These are phyloP conservation scores for Metschnikowia sp. DNA, from an alignment of 805 yeast species.

Conservation along the genomic window DNA sequence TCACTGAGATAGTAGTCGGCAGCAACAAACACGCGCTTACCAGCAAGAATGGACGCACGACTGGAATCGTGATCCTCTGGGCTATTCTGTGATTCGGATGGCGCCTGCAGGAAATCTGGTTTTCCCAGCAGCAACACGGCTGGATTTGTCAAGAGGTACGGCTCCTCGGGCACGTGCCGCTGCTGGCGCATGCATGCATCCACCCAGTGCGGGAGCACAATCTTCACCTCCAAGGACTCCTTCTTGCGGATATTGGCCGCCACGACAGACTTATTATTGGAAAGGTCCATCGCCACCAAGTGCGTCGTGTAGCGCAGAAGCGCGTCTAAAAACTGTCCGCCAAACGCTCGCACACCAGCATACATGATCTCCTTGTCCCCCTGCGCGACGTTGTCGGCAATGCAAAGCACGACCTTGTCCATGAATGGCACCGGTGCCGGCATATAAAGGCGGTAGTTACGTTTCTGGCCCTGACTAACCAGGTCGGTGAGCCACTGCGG, in stretches of 20 bases:
- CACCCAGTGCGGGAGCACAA: constrained; percentile 80
- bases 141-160: constrained; percentile 42
- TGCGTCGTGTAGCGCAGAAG: constrained; percentile 77
- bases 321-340: constrained; percentile 66
- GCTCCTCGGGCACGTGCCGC: constrained; percentile 47
- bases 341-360: constrained; percentile 67
- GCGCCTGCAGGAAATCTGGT: constrained; percentile 7
- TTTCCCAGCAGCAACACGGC: constrained; percentile 21
- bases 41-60: constrained; percentile 31
- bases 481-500: constrained; percentile 60
- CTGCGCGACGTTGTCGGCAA: constrained; percentile 51
- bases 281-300: constrained; percentile 53
- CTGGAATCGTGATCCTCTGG: neutral
- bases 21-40: constrained; percentile 49
- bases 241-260: constrained; percentile 40
- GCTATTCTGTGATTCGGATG: neutral
- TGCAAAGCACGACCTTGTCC: constrained; percentile 57
- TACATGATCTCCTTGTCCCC: constrained; percentile 66
- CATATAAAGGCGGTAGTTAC: constrained; percentile 56
- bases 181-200: constrained; percentile 61
- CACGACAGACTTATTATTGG: constrained; percentile 56
- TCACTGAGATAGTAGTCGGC: constrained; percentile 55
- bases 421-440: constrained; percentile 71
- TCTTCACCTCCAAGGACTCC: constrained; percentile 42
- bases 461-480: constrained; percentile 17